phyloP scores from a whole-genome alignment of 1,284 basidiomycete genomes.

The Naganishia sp. region DNA sequence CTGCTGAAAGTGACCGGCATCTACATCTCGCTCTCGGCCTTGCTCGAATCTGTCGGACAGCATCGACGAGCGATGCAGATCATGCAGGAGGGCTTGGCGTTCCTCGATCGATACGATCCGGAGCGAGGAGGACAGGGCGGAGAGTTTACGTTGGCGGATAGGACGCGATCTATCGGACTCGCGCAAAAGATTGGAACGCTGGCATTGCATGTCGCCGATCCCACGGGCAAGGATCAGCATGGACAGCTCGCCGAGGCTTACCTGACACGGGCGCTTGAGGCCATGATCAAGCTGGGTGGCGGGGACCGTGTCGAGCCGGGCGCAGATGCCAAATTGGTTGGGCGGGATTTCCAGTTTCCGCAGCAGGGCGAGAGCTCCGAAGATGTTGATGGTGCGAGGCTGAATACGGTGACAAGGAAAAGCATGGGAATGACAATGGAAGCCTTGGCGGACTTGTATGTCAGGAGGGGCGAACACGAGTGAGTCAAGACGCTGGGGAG shows the following conservation, averaged over 20 bases:
- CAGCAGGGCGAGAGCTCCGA: constrained; percentile 36
- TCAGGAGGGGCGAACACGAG: constrained; percentile 45
- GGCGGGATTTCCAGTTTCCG: constrained; percentile 44
- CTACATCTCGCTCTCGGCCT: constrained; percentile 46
- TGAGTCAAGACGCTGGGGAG: constrained; percentile 25
- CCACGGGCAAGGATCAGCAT: constrained; percentile 30
- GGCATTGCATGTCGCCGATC: constrained; percentile 33
- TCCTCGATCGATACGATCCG: constrained; percentile 42
- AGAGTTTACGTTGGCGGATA: constrained; percentile 40
- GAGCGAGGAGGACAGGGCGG: constrained; percentile 6
- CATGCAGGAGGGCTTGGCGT: constrained; percentile 42
- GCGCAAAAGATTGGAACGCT: constrained; percentile 39
- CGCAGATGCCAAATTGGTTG: constrained; percentile 22
- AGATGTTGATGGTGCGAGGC: constrained; percentile 32
- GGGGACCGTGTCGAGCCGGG: background rate
- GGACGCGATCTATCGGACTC: constrained; percentile 45
- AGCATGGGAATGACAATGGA: constrained; percentile 55
- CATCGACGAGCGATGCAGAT: constrained; percentile 42
- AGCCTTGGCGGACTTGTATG: constrained; percentile 50
- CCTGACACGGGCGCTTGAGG: constrained; percentile 35
- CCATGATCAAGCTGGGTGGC: constrained; percentile 39
- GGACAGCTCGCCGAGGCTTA: constrained; percentile 37
- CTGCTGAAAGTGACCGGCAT: constrained; percentile 52
- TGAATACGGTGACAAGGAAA: constrained; percentile 46
- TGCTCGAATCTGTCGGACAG: constrained; percentile 46